Percentiles rank a stretch among this genome's conserved stretches.
Evolutionary conservation across 257 asterid genomes (phyloP).

Genomic region (Solanum sitiens): DNA sequence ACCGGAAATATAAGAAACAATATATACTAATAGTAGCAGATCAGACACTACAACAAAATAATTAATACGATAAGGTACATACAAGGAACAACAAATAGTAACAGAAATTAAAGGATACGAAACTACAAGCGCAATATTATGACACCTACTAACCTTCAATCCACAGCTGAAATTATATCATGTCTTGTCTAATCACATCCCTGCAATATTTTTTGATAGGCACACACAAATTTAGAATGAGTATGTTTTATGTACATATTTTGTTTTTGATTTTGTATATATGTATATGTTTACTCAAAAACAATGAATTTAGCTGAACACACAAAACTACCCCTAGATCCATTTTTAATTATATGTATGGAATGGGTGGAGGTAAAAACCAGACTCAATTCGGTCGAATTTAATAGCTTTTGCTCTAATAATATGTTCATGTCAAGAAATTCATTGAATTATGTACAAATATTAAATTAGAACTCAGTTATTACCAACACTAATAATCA

Average conservation of each 20-base stretch:
- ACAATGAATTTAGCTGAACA: not conserved
- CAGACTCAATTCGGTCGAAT: fast-evolving
- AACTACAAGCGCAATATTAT: not conserved
- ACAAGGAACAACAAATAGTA: not conserved
- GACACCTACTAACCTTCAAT: not conserved
- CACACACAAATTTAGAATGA: not conserved
- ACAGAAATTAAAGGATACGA: not conserved
- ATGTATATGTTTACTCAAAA: not conserved
- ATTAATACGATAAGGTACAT: not conserved
- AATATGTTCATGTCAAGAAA: not conserved
- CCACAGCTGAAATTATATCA: not conserved
- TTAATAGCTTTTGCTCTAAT: not conserved
- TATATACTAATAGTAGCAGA: not conserved
- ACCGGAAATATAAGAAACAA: not conserved
- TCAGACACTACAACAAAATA: not conserved
- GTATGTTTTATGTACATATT: no score
- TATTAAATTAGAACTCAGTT: not conserved
- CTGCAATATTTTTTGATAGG: not conserved
- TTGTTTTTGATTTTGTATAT: not conserved
- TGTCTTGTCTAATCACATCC: not conserved
- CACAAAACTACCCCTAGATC: not conserved
- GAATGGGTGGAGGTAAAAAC: not conserved
- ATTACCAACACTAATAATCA: not conserved
- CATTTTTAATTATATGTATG: not conserved
- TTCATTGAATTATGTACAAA: not conserved